These are phyloP conservation scores for Wallacemonas sp. DNA, from an alignment of 208 protist species.

Conservation along the genomic window DNA sequence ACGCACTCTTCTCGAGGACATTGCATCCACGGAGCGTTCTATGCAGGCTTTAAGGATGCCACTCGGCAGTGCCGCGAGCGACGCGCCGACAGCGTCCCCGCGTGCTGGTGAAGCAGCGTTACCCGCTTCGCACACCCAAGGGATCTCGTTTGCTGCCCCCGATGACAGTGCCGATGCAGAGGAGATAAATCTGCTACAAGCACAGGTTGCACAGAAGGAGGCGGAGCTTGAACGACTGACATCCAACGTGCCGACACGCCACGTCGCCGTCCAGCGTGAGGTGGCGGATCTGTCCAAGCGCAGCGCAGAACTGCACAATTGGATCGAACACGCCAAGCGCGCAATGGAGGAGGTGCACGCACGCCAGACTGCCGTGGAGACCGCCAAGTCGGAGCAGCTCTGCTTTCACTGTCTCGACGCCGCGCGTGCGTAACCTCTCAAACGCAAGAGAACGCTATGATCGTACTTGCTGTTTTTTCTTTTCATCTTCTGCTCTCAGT, in stretches of 20 bases:
- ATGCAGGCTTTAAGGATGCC: constrained; percentile 4
- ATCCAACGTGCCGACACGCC: constrained; percentile 16
- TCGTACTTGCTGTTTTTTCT: constrained; percentile 7
- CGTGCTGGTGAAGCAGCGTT: too few species aligned
- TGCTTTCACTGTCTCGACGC: not conserved
- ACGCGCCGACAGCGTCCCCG: too few species aligned
- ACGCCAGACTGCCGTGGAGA: not conserved
- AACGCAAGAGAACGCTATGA: too few species aligned
- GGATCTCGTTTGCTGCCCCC: not conserved
- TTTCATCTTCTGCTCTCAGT: not conserved
- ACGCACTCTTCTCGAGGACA: constrained; percentile 21
- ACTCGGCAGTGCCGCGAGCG: constrained; percentile 14
- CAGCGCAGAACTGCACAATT: constrained; percentile 30
- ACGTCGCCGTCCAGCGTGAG: constrained; percentile 40
- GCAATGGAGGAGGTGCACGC: constrained; percentile 15
- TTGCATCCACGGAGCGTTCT: not conserved
- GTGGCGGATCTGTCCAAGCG: constrained; percentile 35
- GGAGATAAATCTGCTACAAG: constrained; percentile 18
- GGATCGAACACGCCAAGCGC: constrained; percentile 30
- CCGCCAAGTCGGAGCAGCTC: not conserved
- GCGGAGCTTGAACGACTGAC: constrained; percentile 22
- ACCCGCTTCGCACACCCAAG: not conserved
- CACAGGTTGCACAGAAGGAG: constrained; percentile 21
- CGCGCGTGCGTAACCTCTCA: not conserved
- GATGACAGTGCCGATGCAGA: constrained; percentile 2